Evolutionary conservation across 2,329 filamentous ascomycete species (phyloP).

Genomic region (Epicoccum sorghinum): DNA sequence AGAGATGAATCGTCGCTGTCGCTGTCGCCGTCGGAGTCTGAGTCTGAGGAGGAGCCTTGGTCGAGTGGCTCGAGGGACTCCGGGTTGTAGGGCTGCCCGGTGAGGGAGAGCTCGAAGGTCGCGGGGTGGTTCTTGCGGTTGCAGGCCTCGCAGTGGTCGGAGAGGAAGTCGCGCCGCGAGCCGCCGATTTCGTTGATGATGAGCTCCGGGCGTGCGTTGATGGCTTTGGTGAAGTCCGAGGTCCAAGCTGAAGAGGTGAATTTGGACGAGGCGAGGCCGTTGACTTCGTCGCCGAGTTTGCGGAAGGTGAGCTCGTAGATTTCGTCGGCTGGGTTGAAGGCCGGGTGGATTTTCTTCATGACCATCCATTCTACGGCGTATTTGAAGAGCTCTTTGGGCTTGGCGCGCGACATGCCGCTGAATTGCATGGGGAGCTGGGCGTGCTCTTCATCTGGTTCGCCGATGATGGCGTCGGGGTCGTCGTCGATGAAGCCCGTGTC

Average conservation of each 20-base stretch:
- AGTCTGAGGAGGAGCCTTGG: slow-evolving; percentile 36
- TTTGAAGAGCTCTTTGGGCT: slow-evolving; percentile 73
- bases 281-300: slow-evolving; percentile 74
- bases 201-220: slow-evolving; percentile 68
- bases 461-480: slow-evolving; percentile 62
- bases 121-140: slow-evolving; percentile 72
- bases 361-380: slow-evolving; percentile 82
- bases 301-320: slow-evolving; percentile 72
- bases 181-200: slow-evolving; percentile 44
- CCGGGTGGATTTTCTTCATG: slow-evolving; percentile 76
- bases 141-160: slow-evolving; percentile 68
- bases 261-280: slow-evolving; percentile 71
- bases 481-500: slow-evolving; percentile 69
- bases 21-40: slow-evolving; percentile 27
- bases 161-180: slow-evolving; percentile 20
- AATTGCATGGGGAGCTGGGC: slow-evolving; percentile 71
- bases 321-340: slow-evolving; percentile 66
- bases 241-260: slow-evolving; percentile 76
- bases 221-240: slow-evolving; percentile 66
- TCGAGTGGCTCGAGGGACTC: slow-evolving; percentile 68
- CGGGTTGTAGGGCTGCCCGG: slow-evolving; percentile 69
- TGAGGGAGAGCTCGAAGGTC: slow-evolving; percentile 67
- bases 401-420: slow-evolving; percentile 68
- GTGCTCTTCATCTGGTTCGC: slow-evolving; percentile 56
- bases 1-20: slow-evolving; percentile 34